Evolutionary conservation across 2,329 filamentous ascomycete genomes (phyloP).

Genomic region (Alternaria triticina): DNA sequence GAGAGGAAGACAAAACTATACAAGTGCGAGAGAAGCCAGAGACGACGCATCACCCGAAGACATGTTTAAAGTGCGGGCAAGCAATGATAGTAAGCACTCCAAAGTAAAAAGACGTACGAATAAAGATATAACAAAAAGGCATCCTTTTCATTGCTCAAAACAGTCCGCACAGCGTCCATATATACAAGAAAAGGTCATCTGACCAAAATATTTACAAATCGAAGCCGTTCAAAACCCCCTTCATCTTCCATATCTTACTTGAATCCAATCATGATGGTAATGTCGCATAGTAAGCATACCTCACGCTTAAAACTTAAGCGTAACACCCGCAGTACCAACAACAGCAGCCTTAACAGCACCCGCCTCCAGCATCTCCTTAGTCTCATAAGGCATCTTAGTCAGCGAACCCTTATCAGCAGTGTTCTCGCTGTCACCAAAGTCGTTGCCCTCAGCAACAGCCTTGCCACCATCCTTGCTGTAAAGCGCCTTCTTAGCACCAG

Average conservation of each 20-base stretch:
- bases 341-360: conserved; percentile 48
- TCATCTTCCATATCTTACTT: too few species aligned
- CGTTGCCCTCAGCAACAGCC: conserved; percentile 48
- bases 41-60: neutral
- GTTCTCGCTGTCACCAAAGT: conserved; percentile 46
- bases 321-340: conserved; percentile 49
- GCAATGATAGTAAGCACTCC: neutral
- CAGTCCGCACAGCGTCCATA: conserved; percentile 9
- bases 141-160: conserved; percentile 1
- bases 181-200: conserved; percentile 2
- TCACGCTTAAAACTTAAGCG: conserved; percentile 27
- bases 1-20: too few species aligned
- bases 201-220: neutral
- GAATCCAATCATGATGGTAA: too few species aligned
- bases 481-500: conserved; percentile 41
- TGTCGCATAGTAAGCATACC: too few species aligned
- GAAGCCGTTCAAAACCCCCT: neutral
- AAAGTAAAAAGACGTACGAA: neutral
- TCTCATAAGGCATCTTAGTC: conserved; percentile 42
- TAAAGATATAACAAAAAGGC: neutral
- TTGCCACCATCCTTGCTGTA: conserved; percentile 44
- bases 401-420: conserved; percentile 43
- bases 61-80: neutral
- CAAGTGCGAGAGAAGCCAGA: neutral
- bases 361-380: conserved; percentile 41